Base-by-base conservation (phyloP, 495 filamentous ascomycete species). In the Saxophila tyrrhenica region DNA sequence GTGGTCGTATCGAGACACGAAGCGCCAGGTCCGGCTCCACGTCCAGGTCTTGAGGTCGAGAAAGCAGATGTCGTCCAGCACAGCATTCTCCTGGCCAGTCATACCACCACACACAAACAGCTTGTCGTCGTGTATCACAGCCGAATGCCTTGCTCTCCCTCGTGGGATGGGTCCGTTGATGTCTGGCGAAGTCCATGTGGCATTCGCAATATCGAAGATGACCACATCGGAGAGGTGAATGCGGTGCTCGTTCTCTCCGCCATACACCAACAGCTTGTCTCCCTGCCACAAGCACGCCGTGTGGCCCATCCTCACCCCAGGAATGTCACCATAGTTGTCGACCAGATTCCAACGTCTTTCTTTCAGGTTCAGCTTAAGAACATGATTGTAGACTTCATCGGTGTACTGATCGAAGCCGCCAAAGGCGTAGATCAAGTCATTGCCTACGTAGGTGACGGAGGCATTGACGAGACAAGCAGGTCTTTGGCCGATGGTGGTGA, bases 361-460 rank as follows among this genome's bases (percentile, higher is more conserved):
- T 57, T 83, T 78, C 50, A 98, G 72, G 67, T 97, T 87, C 25
- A 98, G 70, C 59, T 78, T 83, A 46, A 98, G 74, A 45, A 98
- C 92, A 72, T 97, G 94, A 65, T 98, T 98, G 74, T 97, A 98
- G 23, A 98, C 92, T 76, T 98, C 92, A 67, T 98, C 92, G 9
- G 92, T 97, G 65, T 92, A 97, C 66, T 95, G 90, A 65, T 98
- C 92, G 61, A 98, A 98, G n/a, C 92, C 92, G 13, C 92, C 92
- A 71, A 98, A 98, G 23, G 90, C 92, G 70, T 95, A 96, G 61
- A 98, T 96, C 65, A 86, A 81, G 70, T 95, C 89, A 68, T 94
- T 87, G 44, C 88, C 87, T 64, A 90, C 94, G 69, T 94, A 95
- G 17, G 92, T 97, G 50, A 97, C 89, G 15, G 94, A 96, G 51